phyloP scores from a whole-genome alignment of 2,329 filamentous ascomycete species.

The Claviceps sp. region DNA sequence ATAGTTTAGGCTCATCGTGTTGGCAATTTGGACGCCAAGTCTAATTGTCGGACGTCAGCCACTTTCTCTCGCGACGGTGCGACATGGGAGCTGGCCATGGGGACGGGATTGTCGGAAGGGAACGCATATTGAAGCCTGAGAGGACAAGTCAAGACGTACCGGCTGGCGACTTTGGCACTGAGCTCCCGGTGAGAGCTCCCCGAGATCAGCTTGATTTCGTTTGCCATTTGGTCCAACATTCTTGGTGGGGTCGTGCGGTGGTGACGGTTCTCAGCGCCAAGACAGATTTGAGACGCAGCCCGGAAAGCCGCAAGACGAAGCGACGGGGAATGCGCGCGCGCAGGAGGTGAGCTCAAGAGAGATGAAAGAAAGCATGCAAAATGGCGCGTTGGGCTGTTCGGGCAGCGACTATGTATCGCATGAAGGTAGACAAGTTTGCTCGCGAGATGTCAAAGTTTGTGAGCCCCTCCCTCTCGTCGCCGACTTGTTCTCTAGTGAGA shows the following conservation, averaged over 20 bases:
- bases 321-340: not conserved
- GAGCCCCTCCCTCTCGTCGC: not conserved
- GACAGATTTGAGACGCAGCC: not conserved
- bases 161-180: conserved; percentile 30
- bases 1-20: conserved; percentile 71
- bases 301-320: not conserved
- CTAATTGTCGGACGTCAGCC: conserved; percentile 27
- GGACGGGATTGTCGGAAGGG: not conserved
- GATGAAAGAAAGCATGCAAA: not conserved
- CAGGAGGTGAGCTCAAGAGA: not conserved
- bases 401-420: not conserved
- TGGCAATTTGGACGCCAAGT: conserved; percentile 63
- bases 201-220: conserved; percentile 40
- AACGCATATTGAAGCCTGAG: not conserved
- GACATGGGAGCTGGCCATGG: conserved; percentile 3
- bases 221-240: conserved; percentile 34
- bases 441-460: not conserved
- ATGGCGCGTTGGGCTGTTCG: not conserved
- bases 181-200: conserved; percentile 35
- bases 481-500: too few species aligned
- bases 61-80: not conserved
- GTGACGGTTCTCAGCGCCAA: not conserved
- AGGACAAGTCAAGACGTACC: conserved; percentile 18
- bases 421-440: not conserved
- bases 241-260: not conserved